These are phyloP conservation scores for Panicum miliaceum DNA, from an alignment of 176 grass and related monocot species.

Conservation along the genomic window DNA sequence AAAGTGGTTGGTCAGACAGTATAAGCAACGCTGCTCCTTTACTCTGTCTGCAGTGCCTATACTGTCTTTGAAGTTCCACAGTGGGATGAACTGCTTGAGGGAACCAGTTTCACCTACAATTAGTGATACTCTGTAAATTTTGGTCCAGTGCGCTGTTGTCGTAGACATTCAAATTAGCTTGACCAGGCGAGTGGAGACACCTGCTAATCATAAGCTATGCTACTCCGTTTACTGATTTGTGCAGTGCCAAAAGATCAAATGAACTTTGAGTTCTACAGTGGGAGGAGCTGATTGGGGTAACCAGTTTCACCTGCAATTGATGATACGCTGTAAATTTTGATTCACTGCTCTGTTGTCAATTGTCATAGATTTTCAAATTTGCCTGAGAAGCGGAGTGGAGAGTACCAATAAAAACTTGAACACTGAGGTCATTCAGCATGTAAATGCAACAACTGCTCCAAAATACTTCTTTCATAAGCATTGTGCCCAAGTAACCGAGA, in stretches of 20 bases:
- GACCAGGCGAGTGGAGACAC: no score
- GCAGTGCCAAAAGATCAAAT: no score
- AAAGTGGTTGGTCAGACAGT: no score
- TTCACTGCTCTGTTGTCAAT: neutral
- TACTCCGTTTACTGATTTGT: no score
- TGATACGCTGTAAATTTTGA: neutral
- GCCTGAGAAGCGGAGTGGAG: neutral
- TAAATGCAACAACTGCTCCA: neutral
- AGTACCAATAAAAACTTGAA: neutral
- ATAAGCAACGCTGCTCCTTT: neutral
- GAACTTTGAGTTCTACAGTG: neutral
- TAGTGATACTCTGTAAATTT: neutral
- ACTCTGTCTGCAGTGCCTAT: neutral
- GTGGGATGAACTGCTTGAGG: neutral
- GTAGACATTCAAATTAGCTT: no score
- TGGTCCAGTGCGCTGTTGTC: no score
- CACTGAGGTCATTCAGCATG: neutral
- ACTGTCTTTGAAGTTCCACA: neutral
- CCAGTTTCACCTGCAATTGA: neutral
- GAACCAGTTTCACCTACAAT: neutral
- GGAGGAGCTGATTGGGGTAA: neutral
- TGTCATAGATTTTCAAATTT: no score
- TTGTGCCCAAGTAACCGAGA: neutral
- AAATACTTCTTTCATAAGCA: slow-evolving; percentile 31
- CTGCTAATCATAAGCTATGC: no score